These are phyloP conservation scores for Heliosperma pusillum DNA, from an alignment of 148 eudicot species.

Conservation along the genomic window DNA sequence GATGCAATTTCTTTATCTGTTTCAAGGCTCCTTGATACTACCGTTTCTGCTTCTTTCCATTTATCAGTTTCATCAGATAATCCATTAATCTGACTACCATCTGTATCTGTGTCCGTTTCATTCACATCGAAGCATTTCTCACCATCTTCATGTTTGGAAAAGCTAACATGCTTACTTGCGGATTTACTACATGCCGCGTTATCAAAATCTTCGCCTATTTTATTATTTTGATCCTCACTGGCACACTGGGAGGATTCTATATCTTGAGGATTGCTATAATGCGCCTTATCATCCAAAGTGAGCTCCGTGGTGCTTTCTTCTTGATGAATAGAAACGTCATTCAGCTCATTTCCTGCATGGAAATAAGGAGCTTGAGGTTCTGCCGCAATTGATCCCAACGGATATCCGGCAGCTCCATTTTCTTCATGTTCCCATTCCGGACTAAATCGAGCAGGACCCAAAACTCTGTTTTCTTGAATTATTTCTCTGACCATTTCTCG, in stretches of 20 bases:
- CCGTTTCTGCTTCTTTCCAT: conserved; percentile 13
- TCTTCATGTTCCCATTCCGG: conserved; percentile 34
- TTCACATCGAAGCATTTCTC: conserved; percentile 12
- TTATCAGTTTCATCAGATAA: conserved; percentile 30
- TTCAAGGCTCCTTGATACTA: conserved; percentile 23
- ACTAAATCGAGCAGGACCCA: conserved; percentile 64
- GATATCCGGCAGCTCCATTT: conserved; percentile 32
- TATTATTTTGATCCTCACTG: conserved; percentile 3
- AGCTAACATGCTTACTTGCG: conserved; percentile 6
- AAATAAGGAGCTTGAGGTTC: conserved; percentile 38
- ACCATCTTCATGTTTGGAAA: conserved; percentile 14
- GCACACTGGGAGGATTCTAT: conserved; percentile 17
- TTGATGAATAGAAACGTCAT: conserved; percentile 16
- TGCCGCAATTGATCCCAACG: conserved; percentile 45
- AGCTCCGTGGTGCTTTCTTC: conserved; percentile 24
- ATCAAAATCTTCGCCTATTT: conserved; percentile 18
- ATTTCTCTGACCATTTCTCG: conserved; percentile 82
- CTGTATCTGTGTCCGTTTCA: conserved; percentile 17
- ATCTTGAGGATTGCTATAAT: conserved; percentile 21
- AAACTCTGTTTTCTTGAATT: conserved; percentile 85
- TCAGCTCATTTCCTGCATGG: conserved; percentile 25
- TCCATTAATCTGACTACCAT: conserved; percentile 29
- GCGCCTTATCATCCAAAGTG: conserved; percentile 21
- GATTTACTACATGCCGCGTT: background rate
- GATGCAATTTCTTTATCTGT: conserved; percentile 21